Base-by-base conservation (phyloP, 1,284 basidiomycete species). In the Apiotrichum laibachii region DNA sequence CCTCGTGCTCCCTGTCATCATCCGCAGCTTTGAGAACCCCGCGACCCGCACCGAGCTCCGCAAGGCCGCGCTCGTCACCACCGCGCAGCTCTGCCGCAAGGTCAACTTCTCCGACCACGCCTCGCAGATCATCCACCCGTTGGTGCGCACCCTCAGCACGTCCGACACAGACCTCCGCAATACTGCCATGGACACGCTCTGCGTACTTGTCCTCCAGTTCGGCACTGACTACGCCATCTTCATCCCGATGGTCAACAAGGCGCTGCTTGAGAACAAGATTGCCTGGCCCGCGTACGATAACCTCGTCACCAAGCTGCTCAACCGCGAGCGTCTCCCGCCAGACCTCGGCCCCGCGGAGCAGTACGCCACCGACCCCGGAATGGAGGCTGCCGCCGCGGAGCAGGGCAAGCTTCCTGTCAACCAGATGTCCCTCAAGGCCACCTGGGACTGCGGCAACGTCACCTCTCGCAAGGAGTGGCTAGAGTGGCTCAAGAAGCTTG, bases 81-180 rank as follows among this genome's bases (percentile, higher is more conserved):
- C 98, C 19, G 93, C 93, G 47, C 89, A 90, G 34, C 80, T 99
- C 19, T 93, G 92, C 16, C 85, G 88, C 65, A 87, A 95, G 64
- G 92, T 99, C 69, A 98, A 99, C 79, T 97, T 99, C 73, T 94
- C 91, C n/a, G 96, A 99, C 72, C 94, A 99, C 70, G 93, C 95
- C 10, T 96, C 93, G 19, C 85, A 95, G 49, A 97, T 99, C 70
- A 91, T 99, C 26, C 96, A 98, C 71, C 95, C 96, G 2, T 82
- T 99, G 16, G 88, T 94, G 43, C 85, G 96, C 48, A 89, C 97
- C 5, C 81, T 99, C 55, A 86, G 88, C 45, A 82, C 82, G n/a
- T 88, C 84, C 64, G 89, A 90, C 56, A 62, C 72, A 18, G 95
- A 99, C 61, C 81, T 99, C 49, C 84, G 91, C 35, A 84, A 84